Evolutionary conservation across 768 basidiomycete genomes (phyloP).

Genomic region (Tricholoma flavovirens): DNA sequence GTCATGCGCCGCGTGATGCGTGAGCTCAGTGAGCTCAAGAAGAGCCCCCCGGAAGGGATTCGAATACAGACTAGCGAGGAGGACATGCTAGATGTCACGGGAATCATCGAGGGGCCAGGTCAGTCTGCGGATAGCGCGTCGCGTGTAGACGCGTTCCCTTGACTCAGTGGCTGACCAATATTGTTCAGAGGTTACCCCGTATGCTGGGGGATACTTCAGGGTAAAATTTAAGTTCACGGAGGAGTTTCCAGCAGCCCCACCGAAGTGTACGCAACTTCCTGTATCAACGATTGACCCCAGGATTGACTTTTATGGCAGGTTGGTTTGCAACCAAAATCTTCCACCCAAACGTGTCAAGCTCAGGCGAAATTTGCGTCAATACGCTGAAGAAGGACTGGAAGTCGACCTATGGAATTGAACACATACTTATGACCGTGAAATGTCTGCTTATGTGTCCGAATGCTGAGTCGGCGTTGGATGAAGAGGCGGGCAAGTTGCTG

Average conservation of each 20-base stretch:
- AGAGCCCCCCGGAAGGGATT: constrained; percentile 87
- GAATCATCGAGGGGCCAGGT: constrained; percentile 91
- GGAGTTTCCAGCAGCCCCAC: constrained; percentile 90
- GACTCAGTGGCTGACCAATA: constrained; percentile 21
- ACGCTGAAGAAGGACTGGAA: constrained; percentile 98
- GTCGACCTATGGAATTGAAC: constrained; percentile 81
- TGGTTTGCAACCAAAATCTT: constrained; percentile 94
- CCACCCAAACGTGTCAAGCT: constrained; percentile 88
- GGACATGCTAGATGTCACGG: constrained; percentile 82
- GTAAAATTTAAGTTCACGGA: constrained; percentile 87
- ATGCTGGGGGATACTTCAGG: constrained; percentile 61
- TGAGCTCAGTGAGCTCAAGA: constrained; percentile 76
- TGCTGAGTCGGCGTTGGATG: constrained; percentile 92
- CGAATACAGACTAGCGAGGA: constrained; percentile 82
- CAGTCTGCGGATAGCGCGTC: constrained; percentile 22
- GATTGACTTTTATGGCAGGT: constrained; percentile 40
- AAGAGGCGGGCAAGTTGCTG: constrained; percentile 90
- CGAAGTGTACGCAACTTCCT: constrained; percentile 67
- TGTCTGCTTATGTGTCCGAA: constrained; percentile 96
- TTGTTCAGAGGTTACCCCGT: constrained; percentile 53
- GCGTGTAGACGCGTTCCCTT: constrained; percentile 13
- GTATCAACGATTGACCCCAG: not conserved
- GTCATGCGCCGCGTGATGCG: constrained; percentile 84
- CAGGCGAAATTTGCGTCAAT: constrained; percentile 95
- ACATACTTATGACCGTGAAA: constrained; percentile 90